Evolutionary conservation across 306 rosid species (phyloP), one percentile per base, ranked within the genome.

Genomic region (Trichosanthes cucumerina): DNA sequence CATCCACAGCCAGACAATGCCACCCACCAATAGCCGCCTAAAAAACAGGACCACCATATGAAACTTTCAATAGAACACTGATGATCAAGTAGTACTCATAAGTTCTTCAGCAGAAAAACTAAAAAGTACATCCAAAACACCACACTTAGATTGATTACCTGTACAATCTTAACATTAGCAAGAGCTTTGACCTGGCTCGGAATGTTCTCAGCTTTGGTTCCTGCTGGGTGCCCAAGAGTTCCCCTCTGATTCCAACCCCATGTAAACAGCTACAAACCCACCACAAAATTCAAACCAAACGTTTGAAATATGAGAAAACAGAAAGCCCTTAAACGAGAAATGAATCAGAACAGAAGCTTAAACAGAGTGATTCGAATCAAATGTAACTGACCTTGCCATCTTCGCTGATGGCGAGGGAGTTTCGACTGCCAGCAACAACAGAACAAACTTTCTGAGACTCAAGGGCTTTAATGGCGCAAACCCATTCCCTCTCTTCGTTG

Each of bases 171-270:
- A 64, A 79, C 94, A 87, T 63, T 86, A 39, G 88, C 82, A 79
- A 93, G 99, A 57, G 88, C 93, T 79, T 93, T 93, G 65, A 93
- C 98, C 82, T 96, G 98, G 90, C 98, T 90, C 1, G 99, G 99
- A 82, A 89, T 78, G 75, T 91, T 93, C 84, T 93, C 98, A 26
- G 97, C 90, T 79, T 91, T 92, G 82, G 90, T 88, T 66, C 89
- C 97, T 6, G 96, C 87, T 2, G 93, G 91, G 82, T 93, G 98
- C 16, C 99, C 99, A 64, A 96, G 88, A 5, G 99, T 96, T 57
- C 96, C 98, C 82, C 99, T 93, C 83, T 96, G 99, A 80, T 96
- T 96, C 99, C 99, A 96, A 6, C 99, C 99, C 99, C 99, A 93
- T 39, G 99, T 96, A 86, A 96, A 96, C 88, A 96, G 71, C 98